phyloP scores from a whole-genome alignment of 306 rosid genomes.

The Albizia julibrissin region DNA sequence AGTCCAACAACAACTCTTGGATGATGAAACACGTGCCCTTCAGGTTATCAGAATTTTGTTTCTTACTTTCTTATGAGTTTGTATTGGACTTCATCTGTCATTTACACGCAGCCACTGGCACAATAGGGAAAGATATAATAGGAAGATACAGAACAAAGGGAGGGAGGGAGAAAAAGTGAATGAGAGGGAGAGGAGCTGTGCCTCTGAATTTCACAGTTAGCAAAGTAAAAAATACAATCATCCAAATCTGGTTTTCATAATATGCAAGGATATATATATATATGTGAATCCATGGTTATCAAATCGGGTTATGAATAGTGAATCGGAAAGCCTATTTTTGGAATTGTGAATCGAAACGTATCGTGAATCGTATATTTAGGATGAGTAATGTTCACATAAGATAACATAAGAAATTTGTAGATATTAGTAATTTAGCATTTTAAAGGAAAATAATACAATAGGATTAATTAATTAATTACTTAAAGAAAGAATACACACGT shows the following conservation, averaged over 20 bases:
- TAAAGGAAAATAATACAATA: no score
- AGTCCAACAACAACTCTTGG: constrained; percentile 76
- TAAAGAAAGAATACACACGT: no score
- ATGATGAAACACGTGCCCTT: constrained; percentile 94
- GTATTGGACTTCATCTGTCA: constrained; percentile 17
- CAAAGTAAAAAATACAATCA: neutral
- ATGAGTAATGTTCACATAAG: no score
- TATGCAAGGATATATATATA: no score
- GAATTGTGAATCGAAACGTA: no score
- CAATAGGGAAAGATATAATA: neutral
- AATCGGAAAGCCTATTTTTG: no score
- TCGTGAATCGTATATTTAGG: no score
- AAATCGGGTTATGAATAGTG: no score
- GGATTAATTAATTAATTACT: no score
- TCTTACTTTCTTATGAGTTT: constrained; percentile 17
- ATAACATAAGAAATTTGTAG: no score
- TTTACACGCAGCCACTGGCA: neutral
- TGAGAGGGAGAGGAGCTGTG: neutral
- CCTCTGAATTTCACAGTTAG: neutral
- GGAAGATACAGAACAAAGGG: neutral
- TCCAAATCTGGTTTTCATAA: neutral
- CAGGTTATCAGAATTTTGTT: constrained; percentile 55
- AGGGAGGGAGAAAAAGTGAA: neutral
- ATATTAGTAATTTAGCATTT: no score
- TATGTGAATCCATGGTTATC: neutral